Evolutionary conservation across 202 grass and related monocot genomes (phyloP).

Genomic region (Schoenoplectus tabernaemontani): DNA sequence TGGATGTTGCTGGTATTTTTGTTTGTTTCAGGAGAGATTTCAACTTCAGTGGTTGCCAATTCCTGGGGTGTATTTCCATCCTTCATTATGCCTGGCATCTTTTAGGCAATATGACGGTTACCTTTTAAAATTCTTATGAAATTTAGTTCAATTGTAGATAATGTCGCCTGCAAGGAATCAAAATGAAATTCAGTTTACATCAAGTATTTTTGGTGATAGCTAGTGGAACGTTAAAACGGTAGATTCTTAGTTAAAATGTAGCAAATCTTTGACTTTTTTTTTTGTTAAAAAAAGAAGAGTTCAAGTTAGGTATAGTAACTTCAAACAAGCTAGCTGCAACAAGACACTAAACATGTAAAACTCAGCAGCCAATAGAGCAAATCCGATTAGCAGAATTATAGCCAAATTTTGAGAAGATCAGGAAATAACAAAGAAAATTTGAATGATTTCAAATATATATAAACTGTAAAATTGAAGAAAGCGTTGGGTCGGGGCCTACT

Average conservation of each 20-base stretch:
- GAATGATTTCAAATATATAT: neutral
- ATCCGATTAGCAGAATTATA: neutral
- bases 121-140: neutral
- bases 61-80: slow-evolving; percentile 45
- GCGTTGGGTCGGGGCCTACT: neutral
- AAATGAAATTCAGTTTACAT: neutral
- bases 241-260: neutral
- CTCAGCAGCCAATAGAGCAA: neutral
- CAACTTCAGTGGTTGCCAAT: slow-evolving; percentile 22
- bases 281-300: neutral
- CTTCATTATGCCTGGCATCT: slow-evolving; percentile 81
- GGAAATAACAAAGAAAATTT: slow-evolving; percentile 6
- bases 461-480: neutral
- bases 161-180: slow-evolving; percentile 8
- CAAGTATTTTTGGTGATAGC: neutral
- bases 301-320: neutral
- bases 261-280: no score
- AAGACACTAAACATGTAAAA: neutral
- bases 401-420: neutral
- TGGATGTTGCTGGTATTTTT: slow-evolving; percentile 42
- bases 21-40: slow-evolving; percentile 48
- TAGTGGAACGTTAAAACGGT: neutral
- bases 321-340: neutral
- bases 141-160: neutral
- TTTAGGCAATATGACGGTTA: neutral